A percentile compares a stretch with the other conserved stretches of the same genome.
These are phyloP conservation scores for Paecilomyces variotii DNA, from an alignment of 2,329 filamentous ascomycete genomes.

Conservation along the genomic window DNA sequence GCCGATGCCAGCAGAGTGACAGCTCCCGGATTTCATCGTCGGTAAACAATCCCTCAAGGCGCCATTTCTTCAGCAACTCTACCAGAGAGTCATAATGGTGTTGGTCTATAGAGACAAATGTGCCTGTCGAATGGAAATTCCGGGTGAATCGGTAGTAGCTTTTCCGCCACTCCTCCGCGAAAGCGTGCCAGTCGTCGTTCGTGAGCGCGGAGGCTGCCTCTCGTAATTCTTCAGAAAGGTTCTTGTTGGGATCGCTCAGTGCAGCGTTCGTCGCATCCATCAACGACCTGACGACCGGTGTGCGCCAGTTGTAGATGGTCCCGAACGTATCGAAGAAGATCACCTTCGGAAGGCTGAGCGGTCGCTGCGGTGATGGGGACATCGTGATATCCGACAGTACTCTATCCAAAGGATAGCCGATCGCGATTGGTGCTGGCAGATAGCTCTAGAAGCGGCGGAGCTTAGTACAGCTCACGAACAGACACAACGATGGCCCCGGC, in stretches of 20 bases:
- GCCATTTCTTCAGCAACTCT: slow-evolving; percentile 49
- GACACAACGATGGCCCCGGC: not conserved
- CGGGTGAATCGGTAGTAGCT: slow-evolving; percentile 56
- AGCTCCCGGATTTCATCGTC: slow-evolving; percentile 57
- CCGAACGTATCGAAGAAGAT: slow-evolving; percentile 31
- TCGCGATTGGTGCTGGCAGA: not conserved
- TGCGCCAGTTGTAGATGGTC: slow-evolving; percentile 72
- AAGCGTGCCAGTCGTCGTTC: slow-evolving; percentile 51
- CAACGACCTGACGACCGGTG: slow-evolving; percentile 55
- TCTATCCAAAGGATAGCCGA: not conserved
- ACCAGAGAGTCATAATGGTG: slow-evolving; percentile 60
- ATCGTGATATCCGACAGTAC: not conserved
- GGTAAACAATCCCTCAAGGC: slow-evolving; percentile 52
- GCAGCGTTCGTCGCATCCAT: slow-evolving; percentile 40
- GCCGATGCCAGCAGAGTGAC: slow-evolving; percentile 58
- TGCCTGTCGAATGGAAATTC: slow-evolving; percentile 24
- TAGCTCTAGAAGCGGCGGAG: not conserved
- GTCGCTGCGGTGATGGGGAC: not conserved
- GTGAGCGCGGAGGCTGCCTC: slow-evolving; percentile 45
- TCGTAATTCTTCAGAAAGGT: slow-evolving; percentile 41
- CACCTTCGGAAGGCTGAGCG: slow-evolving; percentile 3
- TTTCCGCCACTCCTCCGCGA: slow-evolving; percentile 64
- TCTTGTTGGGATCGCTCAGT: slow-evolving; percentile 39
- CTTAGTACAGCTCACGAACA: not conserved
- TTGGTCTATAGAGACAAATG: slow-evolving; percentile 64